These are phyloP conservation scores for Eucalyptus cloeziana DNA, from an alignment of 345 rosid species.

Conservation along the genomic window DNA sequence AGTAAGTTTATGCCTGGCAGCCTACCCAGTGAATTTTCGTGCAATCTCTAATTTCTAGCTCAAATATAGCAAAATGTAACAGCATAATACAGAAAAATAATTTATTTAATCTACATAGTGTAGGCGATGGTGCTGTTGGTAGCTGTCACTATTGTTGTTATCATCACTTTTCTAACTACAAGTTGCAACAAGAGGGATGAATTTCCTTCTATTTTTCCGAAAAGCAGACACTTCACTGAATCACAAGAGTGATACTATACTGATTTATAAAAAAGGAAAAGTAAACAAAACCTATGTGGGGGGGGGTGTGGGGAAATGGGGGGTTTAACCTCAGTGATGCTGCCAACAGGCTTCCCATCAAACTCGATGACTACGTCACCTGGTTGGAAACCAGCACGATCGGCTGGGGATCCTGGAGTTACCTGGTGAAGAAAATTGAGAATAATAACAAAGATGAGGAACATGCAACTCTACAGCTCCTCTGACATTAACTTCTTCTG, in stretches of 20 bases:
- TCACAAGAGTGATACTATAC: no score
- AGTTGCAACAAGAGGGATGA: not conserved
- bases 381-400: slow-evolving; percentile 73
- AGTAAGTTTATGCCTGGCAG: not conserved
- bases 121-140: not conserved
- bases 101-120: not conserved
- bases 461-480: not conserved
- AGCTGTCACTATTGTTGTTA: not conserved
- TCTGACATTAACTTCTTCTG: not conserved
- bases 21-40: not conserved
- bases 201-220: not conserved
- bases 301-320: not conserved
- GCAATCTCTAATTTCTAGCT: not conserved
- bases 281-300: not conserved
- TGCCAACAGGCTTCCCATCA: slow-evolving; percentile 64
- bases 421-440: slow-evolving; percentile 22
- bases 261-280: not conserved
- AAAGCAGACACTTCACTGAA: not conserved
- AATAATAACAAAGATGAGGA: not conserved
- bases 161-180: not conserved
- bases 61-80: not conserved
- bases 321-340: slow-evolving; percentile 52
- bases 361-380: slow-evolving; percentile 77
- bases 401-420: slow-evolving; percentile 85
- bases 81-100: not conserved